phyloP scores from a whole-genome alignment of 441 rosid genomes.

The Lagerstroemia fauriei region DNA sequence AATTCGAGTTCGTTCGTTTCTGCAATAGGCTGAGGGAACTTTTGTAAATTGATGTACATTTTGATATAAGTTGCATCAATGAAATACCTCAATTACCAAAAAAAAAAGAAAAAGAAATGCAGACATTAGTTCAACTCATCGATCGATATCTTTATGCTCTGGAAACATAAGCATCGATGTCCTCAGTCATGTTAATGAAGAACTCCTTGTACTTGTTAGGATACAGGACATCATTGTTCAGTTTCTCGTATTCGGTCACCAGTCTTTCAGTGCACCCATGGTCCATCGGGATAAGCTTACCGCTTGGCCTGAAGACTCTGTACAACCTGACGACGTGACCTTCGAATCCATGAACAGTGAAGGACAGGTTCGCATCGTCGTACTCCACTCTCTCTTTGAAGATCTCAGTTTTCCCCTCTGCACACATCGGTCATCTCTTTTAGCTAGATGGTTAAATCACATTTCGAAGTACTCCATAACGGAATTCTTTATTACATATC shows the following conservation, averaged over 20 bases:
- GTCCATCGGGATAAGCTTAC: constrained; percentile 4
- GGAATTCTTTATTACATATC: no score
- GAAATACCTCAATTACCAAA: no score
- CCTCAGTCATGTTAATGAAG: background rate
- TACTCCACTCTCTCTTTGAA: constrained; percentile 22
- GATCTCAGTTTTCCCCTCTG: constrained; percentile 10
- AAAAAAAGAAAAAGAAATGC: no score
- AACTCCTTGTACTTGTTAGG: constrained; percentile 4
- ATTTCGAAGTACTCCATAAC: no score
- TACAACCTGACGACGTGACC: background rate
- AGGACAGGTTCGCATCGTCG: background rate
- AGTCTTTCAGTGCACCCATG: background rate
- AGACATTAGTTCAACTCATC: background rate
- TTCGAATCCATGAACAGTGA: constrained; percentile 11
- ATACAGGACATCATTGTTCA: background rate
- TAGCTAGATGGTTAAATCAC: no score
- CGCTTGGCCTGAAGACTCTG: constrained; percentile 10
- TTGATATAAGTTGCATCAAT: no score
- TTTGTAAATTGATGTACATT: no score
- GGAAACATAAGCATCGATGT: constrained; percentile 8
- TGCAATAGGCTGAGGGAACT: no score
- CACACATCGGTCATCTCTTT: background rate
- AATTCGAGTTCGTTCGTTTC: no score
- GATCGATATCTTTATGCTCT: background rate
- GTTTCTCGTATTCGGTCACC: constrained; percentile 17